Evolutionary conservation across 441 rosid species (phyloP).

Genomic region (Populus hybrid): DNA sequence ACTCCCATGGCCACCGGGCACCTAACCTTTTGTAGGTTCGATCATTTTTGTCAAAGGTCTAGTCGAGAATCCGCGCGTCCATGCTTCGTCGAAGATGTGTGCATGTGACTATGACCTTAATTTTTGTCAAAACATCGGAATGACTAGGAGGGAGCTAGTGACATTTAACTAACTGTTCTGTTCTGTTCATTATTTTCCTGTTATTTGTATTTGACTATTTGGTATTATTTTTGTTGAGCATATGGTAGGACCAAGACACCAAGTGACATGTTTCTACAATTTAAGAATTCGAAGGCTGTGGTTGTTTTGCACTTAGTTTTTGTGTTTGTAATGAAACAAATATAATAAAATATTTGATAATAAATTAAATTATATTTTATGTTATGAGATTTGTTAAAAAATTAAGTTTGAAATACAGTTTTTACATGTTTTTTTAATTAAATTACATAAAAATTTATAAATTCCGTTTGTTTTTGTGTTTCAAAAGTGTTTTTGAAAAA

Average conservation of each 20-base stretch:
- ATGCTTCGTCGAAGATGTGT: too few relatives aligned
- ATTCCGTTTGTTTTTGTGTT: too few relatives aligned
- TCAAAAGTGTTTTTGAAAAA: too few relatives aligned
- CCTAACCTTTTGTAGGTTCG: conserved; percentile 6
- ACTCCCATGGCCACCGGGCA: not conserved
- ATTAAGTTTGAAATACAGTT: too few relatives aligned
- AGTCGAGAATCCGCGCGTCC: not conserved
- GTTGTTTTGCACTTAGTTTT: too few relatives aligned
- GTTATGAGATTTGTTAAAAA: too few relatives aligned
- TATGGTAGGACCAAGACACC: not conserved
- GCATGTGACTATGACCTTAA: not conserved
- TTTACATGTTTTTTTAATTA: too few relatives aligned
- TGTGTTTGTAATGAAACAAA: too few relatives aligned
- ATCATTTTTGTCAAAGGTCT: conserved; percentile 16
- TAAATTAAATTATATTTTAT: too few relatives aligned
- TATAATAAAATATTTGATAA: too few relatives aligned
- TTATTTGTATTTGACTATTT: not conserved
- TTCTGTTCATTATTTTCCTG: too few relatives aligned
- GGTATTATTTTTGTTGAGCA: not conserved
- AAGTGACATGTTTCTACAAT: not conserved
- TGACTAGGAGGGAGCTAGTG: not conserved
- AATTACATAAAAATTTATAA: too few relatives aligned
- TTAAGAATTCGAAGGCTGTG: not conserved
- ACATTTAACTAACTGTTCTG: not conserved
- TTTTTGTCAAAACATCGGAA: not conserved